Percentiles rank a stretch among this genome's conserved stretches.
Conservation (phyloP, 2,329 filamentous ascomycete species). For the Apiospora rasikravindrae region DNA sequence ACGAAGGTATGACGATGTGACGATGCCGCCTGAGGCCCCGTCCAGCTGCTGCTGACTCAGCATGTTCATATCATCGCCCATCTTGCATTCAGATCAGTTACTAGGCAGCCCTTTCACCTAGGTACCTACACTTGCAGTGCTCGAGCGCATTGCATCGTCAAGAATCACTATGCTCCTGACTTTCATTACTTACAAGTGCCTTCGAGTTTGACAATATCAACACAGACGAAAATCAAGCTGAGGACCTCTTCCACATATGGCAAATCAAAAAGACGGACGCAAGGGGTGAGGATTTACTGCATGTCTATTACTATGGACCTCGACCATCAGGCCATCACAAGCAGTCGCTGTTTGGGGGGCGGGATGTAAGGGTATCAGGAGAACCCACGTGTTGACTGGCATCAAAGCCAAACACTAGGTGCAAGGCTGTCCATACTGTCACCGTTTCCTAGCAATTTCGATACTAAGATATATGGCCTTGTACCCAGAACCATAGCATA, state of each 20-base stretch:
- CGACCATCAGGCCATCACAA: neutral
- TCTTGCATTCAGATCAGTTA: neutral
- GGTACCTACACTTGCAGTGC: neutral
- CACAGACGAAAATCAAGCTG: neutral
- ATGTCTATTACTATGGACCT: neutral
- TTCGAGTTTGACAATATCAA: neutral
- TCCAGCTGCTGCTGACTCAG: neutral
- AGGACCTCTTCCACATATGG: neutral
- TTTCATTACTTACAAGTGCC: neutral
- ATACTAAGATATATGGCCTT: neutral
- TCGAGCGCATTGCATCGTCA: neutral
- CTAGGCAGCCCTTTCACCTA: neutral
- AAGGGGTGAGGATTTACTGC: neutral
- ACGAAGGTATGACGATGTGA: neutral
- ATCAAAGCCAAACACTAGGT: neutral
- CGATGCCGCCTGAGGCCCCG: neutral
- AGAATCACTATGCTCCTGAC: neutral
- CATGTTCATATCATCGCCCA: neutral
- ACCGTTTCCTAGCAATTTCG: neutral
- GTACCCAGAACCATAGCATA: conserved; percentile 5
- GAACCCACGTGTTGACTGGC: neutral
- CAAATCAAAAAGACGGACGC: neutral
- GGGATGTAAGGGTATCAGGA: neutral
- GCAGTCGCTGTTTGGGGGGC: neutral
- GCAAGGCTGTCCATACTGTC: neutral